A percentile compares a stretch with the other conserved stretches of the same genome.
Conservation (phyloP, 805 yeast genomes). For the Candida taoyuanica region DNA sequence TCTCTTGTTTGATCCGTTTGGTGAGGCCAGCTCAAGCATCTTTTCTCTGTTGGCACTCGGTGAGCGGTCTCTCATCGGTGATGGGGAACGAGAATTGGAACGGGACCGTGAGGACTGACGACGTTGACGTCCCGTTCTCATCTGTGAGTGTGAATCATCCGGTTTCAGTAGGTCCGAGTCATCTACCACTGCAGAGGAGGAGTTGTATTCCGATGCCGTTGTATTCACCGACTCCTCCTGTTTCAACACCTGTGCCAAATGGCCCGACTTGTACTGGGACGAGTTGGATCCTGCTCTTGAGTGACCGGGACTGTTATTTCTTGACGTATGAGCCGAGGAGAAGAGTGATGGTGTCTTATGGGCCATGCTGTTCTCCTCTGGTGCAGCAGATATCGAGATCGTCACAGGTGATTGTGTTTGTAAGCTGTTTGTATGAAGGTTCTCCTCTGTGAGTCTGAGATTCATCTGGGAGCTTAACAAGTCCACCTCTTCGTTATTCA, state of each 20-base stretch:
- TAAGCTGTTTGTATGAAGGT: conserved; percentile 11
- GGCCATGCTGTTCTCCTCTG: conserved; percentile 34
- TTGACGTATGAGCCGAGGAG: conserved; percentile 37
- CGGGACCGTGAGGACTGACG: conserved; percentile 31
- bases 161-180: conserved; percentile 15
- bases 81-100: conserved; percentile 29
- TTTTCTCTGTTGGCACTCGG: conserved; percentile 40
- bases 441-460: conserved; percentile 20
- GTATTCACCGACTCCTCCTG: not conserved
- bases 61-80: conserved; percentile 22
- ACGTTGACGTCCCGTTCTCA: conserved; percentile 33
- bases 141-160: conserved; percentile 18
- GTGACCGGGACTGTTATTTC: conserved; percentile 32
- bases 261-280: conserved; percentile 23
- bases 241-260: conserved; percentile 9
- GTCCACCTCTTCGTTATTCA: conserved; percentile 7
- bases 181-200: conserved; percentile 4
- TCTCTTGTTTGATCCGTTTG: conserved; percentile 47
- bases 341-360: conserved; percentile 54
- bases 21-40: conserved; percentile 61
- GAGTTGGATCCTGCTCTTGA: conserved; percentile 29
- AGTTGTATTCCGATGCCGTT: not conserved
- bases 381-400: conserved; percentile 32
- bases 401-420: conserved; percentile 21
- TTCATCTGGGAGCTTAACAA: conserved; percentile 10